A percentile compares a stretch with the other conserved stretches of the same genome.
These are phyloP conservation scores for Parachaetomium inaequale DNA, from an alignment of 495 filamentous ascomycete species.

Conservation along the genomic window DNA sequence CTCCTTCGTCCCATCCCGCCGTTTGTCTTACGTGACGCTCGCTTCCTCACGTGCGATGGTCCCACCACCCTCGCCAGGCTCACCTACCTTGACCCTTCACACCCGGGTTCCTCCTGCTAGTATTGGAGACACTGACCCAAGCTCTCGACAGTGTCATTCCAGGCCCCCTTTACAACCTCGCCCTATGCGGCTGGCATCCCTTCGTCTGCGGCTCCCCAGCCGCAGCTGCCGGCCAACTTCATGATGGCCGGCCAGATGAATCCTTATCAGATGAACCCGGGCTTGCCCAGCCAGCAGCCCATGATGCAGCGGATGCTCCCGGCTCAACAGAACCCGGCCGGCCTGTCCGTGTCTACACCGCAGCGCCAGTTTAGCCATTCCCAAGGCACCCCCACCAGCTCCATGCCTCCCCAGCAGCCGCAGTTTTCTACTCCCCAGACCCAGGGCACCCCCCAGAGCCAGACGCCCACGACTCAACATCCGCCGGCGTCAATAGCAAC, in stretches of 20 bases:
- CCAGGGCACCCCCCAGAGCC: conserved; percentile 34
- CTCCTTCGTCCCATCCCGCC: background rate
- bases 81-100: background rate
- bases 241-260: conserved; percentile 45
- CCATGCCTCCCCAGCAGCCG: conserved; percentile 33
- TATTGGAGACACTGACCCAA: conserved; percentile 22
- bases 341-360: conserved; percentile 39
- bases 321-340: conserved; percentile 34
- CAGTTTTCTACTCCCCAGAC: conserved; percentile 30
- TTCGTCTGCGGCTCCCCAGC: conserved; percentile 41
- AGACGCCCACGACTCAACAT: conserved; percentile 37
- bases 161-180: conserved; percentile 50
- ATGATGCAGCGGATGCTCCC: conserved; percentile 48
- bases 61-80: background rate
- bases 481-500: conserved; percentile 34
- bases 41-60: background rate
- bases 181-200: conserved; percentile 47
- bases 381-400: conserved; percentile 37
- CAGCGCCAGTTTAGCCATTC: conserved; percentile 39
- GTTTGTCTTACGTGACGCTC: conserved; percentile 17
- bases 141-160: conserved; percentile 46
- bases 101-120: background rate
- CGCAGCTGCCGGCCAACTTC: conserved; percentile 48
- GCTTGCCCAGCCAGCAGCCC: conserved; percentile 37
- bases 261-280: conserved; percentile 39